Evolutionary conservation across 176 grass and related monocot genomes (phyloP).

Genomic region (Triticum dicoccoides): DNA sequence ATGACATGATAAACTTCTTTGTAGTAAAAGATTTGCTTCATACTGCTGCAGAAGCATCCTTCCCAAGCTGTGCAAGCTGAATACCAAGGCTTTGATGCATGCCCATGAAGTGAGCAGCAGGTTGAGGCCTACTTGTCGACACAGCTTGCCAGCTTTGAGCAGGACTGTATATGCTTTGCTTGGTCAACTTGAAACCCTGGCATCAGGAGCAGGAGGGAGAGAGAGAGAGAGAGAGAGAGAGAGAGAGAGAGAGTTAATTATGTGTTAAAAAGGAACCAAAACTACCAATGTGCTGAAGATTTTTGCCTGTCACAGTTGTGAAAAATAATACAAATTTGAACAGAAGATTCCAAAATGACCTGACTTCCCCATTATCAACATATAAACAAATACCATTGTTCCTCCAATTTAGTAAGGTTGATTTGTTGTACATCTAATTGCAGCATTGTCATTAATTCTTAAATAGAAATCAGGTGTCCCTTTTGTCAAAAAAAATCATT

Average conservation of each 20-base stretch:
- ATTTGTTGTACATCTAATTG: not conserved
- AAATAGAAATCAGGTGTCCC: no score
- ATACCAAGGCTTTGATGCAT: conserved; percentile 73
- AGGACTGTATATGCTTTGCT: conserved; percentile 56
- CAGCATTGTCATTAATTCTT: no score
- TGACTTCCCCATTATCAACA: not conserved
- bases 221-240: not conserved
- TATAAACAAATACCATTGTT: conserved; percentile 9
- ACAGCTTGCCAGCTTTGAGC: conserved; percentile 68
- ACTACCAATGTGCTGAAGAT: not conserved
- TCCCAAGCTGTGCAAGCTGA: conserved; percentile 72
- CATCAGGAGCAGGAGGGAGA: not conserved
- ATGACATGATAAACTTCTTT: conserved; percentile 15
- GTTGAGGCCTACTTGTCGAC: conserved; percentile 53
- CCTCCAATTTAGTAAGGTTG: not conserved
- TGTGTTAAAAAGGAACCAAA: conserved; percentile 8
- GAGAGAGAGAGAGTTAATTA: not conserved
- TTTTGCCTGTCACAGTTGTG: not conserved
- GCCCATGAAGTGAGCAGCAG: conserved; percentile 60
- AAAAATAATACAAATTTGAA: not conserved
- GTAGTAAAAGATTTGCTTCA: conserved; percentile 14
- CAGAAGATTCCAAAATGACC: not conserved
- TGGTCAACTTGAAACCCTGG: conserved; percentile 79
- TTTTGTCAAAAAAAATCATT: not conserved
- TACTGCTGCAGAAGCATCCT: conserved; percentile 71